Base-by-base conservation (phyloP, 2,329 filamentous ascomycete species). In the Triangularia setosa region DNA sequence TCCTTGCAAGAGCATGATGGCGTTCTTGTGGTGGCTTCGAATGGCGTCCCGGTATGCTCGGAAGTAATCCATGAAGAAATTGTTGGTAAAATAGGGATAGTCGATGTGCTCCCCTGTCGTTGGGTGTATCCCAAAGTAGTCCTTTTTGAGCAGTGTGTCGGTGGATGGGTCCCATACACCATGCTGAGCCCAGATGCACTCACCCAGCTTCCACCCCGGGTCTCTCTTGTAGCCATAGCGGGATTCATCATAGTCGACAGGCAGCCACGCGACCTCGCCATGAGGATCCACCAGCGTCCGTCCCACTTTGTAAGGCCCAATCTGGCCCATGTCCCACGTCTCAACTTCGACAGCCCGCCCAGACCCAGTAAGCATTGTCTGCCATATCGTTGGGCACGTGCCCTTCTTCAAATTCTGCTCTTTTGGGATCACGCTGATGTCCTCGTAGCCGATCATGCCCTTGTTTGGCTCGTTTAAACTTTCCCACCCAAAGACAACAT, bases 171-270 rank as follows among this genome's bases (percentile, higher is more conserved):
- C 92, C 95, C 95, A 99, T 5, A 99, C 87, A 1, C 93, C 94
- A 75, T 99, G 93, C 73, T 97, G 94, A 3, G 95, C 94, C 95
- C 95, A 99, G 48, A 99, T 76, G 73, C 95, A 98, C 76, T 96
- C 87, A n/a, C 95, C 95, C 18, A 99, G 79, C 75, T 89, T 93
- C 95, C 95, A 99, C 7, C 83, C 89, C 0, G 90, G 84, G 73
- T 96, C 92, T 68, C 95, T 87, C 74, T 90, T 93, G 88, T 92
- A 99, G 35, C 92, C 92, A 75, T 99, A 99, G 68, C 87, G 86
- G 12, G 86, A 88, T 69, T 99, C 95, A 72, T 97, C 90, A 74
- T 94, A 92, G 64, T 87, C 88, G n/a, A 80, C 80, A 1, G 92
- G 87, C 24, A 99, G 78, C 95, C 95, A 99, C 0, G 91, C 92